Conservation (phyloP, 225 moss, liverwort and hornwort species). For the Rhytidiadelphus loreus region DNA sequence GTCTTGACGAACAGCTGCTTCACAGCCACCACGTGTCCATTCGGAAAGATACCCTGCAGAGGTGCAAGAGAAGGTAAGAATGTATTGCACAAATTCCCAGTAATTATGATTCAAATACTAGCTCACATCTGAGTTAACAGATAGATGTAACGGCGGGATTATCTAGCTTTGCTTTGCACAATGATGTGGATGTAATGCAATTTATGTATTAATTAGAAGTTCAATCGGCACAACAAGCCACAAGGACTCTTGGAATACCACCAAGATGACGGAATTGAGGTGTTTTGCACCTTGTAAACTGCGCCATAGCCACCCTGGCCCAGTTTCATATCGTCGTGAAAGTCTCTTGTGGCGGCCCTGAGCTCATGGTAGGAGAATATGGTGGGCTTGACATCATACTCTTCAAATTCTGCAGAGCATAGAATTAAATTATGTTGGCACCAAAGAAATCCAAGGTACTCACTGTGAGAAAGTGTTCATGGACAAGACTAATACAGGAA, state of each 20-base stretch:
- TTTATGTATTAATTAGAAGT: background rate
- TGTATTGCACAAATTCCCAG: too few species aligned
- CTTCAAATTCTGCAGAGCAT: background rate
- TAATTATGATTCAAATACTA: too few species aligned
- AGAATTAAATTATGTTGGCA: background rate
- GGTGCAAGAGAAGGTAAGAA: too few species aligned
- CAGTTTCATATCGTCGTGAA: background rate
- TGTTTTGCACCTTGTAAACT: background rate
- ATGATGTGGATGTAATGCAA: background rate
- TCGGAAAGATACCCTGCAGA: too few species aligned
- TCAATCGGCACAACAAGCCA: background rate
- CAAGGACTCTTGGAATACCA: background rate
- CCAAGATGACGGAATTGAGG: too few species aligned
- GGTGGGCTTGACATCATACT: background rate
- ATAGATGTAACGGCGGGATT: too few species aligned
- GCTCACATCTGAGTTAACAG: too few species aligned
- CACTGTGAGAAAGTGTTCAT: too few species aligned
- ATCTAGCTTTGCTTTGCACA: too few species aligned
- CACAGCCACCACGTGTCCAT: too few species aligned
- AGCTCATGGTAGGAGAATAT: background rate
- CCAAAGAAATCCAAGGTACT: background rate
- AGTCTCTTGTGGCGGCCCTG: background rate
- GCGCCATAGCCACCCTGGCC: slow-evolving; percentile 7
- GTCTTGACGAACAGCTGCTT: too few species aligned
- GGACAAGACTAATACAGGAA: background rate